Percentiles rank a stretch among this genome's conserved stretches.
Evolutionary conservation across 208 protist genomes (phyloP).

Genomic region (Paratrypanosoma confusum): DNA sequence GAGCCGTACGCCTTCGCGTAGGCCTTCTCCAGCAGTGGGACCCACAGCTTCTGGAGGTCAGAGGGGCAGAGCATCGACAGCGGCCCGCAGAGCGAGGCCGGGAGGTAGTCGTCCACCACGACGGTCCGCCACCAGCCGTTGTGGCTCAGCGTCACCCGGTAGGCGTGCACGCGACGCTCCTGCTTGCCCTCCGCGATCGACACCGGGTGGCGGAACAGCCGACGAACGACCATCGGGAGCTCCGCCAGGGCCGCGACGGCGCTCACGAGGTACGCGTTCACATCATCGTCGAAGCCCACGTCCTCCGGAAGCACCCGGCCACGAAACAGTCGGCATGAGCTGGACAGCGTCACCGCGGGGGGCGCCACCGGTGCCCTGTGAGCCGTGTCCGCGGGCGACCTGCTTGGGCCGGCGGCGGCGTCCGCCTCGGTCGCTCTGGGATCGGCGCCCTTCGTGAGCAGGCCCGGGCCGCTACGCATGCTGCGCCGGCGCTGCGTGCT

Average conservation of each 20-base stretch:
- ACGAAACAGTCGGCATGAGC: conserved; percentile 63
- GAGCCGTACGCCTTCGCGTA: conserved; percentile 78
- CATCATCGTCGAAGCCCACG: conserved; percentile 49
- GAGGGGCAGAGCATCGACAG: conserved; percentile 45
- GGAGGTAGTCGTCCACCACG: conserved; percentile 77
- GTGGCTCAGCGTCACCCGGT: conserved; percentile 74
- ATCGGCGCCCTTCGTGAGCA: too few species aligned
- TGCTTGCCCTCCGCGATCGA: conserved; percentile 28
- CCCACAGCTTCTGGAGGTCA: conserved; percentile 69
- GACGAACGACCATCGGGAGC: conserved; percentile 20
- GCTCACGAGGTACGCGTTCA: conserved; percentile 69
- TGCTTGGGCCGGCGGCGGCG: too few species aligned
- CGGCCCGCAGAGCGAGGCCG: conserved; percentile 29
- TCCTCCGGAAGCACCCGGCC: conserved; percentile 18
- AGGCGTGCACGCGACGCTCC: conserved; percentile 59
- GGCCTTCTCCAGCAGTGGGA: conserved; percentile 67
- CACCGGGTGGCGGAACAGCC: conserved; percentile 59
- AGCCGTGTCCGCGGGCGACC: too few species aligned
- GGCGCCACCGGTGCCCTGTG: too few species aligned
- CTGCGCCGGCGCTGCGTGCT: too few species aligned
- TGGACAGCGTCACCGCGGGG: too few species aligned
- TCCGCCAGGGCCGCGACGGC: conserved; percentile 44
- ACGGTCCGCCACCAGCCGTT: conserved; percentile 72
- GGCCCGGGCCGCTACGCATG: background rate
- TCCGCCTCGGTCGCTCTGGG: too few species aligned